Conservation (phyloP, 1,139 yeast species). For the Kurtzmaniella natalensis region DNA sequence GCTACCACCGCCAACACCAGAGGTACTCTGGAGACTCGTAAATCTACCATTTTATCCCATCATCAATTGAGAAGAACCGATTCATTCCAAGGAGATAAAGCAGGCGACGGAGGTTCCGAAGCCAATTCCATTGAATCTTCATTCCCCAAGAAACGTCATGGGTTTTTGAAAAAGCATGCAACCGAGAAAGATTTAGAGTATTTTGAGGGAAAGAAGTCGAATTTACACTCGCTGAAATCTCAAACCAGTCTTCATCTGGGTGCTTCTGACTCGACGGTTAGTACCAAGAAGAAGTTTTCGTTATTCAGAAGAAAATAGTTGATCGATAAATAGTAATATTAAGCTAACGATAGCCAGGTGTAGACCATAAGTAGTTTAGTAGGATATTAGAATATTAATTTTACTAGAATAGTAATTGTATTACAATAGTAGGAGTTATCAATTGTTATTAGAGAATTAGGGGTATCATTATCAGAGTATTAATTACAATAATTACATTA, state of each 20-base stretch:
- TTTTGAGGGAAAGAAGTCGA: not conserved
- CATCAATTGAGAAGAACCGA: conserved; percentile 8
- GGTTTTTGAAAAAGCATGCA: conserved; percentile 6
- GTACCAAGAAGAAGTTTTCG: conserved; percentile 18
- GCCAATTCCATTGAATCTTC: conserved; percentile 6
- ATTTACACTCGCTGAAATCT: not conserved
- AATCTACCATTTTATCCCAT: conserved; percentile 3
- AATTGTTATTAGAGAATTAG: no score
- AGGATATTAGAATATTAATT: no score
- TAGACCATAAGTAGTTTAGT: no score
- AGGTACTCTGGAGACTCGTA: conserved; percentile 23
- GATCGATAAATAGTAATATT: no score
- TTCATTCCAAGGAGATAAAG: conserved; percentile 2
- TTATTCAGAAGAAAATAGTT: conserved; percentile 13
- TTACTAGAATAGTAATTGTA: no score
- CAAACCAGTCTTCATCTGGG: conserved; percentile 7
- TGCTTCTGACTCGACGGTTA: conserved; percentile 10
- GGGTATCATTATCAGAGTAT: no score
- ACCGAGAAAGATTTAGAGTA: no score
- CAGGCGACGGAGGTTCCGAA: conserved; percentile 3
- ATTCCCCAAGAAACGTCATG: conserved; percentile 3
- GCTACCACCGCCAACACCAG: conserved; percentile 8
- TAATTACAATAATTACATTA: no score
- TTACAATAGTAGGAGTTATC: no score
- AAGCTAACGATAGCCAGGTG: no score